Evolutionary conservation across 257 asterid genomes (phyloP).

Genomic region (Salvia miltiorrhiza): DNA sequence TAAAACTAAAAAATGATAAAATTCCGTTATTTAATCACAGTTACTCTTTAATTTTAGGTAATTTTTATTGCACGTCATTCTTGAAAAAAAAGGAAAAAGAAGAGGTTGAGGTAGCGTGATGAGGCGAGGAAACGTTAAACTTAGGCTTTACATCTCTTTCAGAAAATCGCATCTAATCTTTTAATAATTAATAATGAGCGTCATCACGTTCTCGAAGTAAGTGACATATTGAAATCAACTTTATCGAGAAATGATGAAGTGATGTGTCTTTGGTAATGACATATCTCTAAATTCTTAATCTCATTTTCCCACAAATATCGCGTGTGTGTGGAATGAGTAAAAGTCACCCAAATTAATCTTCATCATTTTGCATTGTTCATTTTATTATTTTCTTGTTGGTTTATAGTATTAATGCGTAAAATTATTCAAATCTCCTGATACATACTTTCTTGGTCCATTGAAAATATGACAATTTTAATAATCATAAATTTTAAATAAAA

Average conservation of each 20-base stretch:
- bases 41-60: background rate
- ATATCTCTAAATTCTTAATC: conserved; percentile 20
- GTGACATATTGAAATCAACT: background rate
- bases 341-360: background rate
- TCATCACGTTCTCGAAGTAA: background rate
- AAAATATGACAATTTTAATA: too few relatives aligned
- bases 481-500: too few relatives aligned
- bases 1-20: too few relatives aligned
- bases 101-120: background rate
- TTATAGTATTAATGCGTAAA: too few relatives aligned
- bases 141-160: conserved; percentile 12
- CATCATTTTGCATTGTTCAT: background rate
- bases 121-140: conserved; percentile 13
- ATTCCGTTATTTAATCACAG: too few relatives aligned
- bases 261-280: conserved; percentile 16
- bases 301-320: background rate
- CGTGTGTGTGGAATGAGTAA: background rate
- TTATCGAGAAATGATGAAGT: background rate
- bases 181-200: conserved; percentile 2
- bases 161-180: background rate
- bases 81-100: background rate
- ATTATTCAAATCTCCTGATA: too few relatives aligned
- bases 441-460: too few relatives aligned
- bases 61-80: background rate
- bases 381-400: background rate